Conservation (phyloP, 1,284 basidiomycete species). For the Agaricales sp. region DNA sequence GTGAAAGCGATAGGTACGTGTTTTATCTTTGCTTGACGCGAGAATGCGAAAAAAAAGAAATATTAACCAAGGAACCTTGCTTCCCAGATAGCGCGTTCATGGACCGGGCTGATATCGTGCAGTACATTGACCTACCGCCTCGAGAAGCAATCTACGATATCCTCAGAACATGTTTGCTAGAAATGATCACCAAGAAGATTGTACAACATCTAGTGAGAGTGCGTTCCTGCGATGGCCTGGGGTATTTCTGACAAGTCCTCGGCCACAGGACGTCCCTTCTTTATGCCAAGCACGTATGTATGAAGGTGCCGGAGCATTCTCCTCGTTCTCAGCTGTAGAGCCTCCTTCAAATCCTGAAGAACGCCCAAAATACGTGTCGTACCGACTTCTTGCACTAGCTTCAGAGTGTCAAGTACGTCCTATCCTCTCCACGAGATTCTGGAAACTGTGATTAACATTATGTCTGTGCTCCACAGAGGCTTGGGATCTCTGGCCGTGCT, state of each 20-base stretch:
- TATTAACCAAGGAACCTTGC: neutral
- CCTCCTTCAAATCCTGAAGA: constrained; percentile 24
- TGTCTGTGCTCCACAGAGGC: too few species aligned
- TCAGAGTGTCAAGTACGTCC: constrained; percentile 59
- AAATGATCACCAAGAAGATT: constrained; percentile 71
- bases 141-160: constrained; percentile 92
- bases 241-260: constrained; percentile 5
- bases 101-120: constrained; percentile 94
- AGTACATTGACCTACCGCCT: constrained; percentile 88
- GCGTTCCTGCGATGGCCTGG: constrained; percentile 9
- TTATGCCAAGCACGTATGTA: constrained; percentile 50
- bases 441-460: neutral
- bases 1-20: constrained; percentile 83
- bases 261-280: constrained; percentile 46
- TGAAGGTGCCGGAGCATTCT: constrained; percentile 27
- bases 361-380: constrained; percentile 40
- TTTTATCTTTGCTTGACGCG: constrained; percentile 1
- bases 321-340: constrained; percentile 8
- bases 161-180: constrained; percentile 72
- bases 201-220: constrained; percentile 49
- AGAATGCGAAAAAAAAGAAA: too few species aligned
- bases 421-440: constrained; percentile 3
- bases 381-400: constrained; percentile 57
- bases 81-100: constrained; percentile 83
- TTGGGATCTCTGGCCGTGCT: constrained; percentile 85